These are phyloP conservation scores for Penicillium aurantiogriseum DNA, from an alignment of 2,329 filamentous ascomycete genomes.

Conservation along the genomic window DNA sequence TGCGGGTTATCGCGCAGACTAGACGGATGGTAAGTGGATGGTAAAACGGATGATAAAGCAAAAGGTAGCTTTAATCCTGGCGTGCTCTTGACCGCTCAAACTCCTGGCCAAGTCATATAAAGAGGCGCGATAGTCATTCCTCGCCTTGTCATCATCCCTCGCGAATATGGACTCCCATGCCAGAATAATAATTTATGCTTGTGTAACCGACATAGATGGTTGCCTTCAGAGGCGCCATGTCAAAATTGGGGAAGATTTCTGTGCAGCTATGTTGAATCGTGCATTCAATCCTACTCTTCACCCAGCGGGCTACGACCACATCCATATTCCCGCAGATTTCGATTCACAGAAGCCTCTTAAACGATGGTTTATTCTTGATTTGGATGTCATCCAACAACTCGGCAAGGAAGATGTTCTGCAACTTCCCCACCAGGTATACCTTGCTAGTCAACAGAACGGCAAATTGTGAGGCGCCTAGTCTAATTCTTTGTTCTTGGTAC, in stretches of 20 bases:
- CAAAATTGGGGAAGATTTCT: conserved; percentile 17
- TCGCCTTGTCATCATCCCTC: too few relatives aligned
- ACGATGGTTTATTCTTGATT: conserved; percentile 23
- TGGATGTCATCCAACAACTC: conserved; percentile 13
- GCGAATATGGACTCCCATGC: background rate
- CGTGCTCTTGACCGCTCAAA: too few relatives aligned
- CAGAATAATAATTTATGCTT: conserved; percentile 17
- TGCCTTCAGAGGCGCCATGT: conserved; percentile 19
- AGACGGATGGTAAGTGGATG: too few relatives aligned
- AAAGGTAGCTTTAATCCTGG: too few relatives aligned
- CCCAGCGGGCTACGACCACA: conserved; percentile 19
- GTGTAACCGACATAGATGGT: conserved; percentile 22
- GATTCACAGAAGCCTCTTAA: conserved; percentile 15
- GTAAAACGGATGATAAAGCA: too few relatives aligned
- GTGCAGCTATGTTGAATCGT: conserved; percentile 10
- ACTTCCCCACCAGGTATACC: conserved; percentile 21
- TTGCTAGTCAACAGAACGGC: conserved; percentile 18
- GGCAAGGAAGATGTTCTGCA: conserved; percentile 10
- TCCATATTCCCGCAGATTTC: conserved; percentile 23
- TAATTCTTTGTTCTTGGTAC: background rate
- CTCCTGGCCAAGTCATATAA: too few relatives aligned
- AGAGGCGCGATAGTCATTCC: too few relatives aligned
- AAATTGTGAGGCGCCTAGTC: conserved; percentile 14
- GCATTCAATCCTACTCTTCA: conserved; percentile 14
- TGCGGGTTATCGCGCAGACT: too few relatives aligned